phyloP scores from a whole-genome alignment of 2,329 filamentous ascomycete genomes.

The Septoria linicola region DNA sequence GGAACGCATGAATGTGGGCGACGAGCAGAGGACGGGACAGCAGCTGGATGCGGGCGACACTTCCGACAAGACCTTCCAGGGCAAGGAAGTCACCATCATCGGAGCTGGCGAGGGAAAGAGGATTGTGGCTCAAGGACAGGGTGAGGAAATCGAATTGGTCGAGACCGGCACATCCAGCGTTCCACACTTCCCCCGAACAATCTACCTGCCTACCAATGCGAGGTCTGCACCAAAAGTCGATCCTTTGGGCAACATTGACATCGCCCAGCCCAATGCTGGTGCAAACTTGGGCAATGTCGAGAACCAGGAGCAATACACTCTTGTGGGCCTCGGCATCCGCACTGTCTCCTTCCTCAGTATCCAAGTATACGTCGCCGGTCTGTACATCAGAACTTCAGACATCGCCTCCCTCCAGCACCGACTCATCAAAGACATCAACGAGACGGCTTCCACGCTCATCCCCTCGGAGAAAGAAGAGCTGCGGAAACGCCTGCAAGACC shows the following conservation, averaged over 20 bases:
- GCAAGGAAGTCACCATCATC: conserved; percentile 59
- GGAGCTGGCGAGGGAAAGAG: conserved; percentile 59
- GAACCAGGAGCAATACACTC: conserved; percentile 70
- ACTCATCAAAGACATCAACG: conserved; percentile 73
- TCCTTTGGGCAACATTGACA: conserved; percentile 21
- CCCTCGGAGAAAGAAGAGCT: conserved; percentile 76
- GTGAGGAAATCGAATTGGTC: conserved; percentile 68
- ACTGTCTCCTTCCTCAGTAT: conserved; percentile 87
- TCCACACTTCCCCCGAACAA: conserved; percentile 71
- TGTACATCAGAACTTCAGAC: conserved; percentile 84
- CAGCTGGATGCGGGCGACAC: conserved; percentile 39
- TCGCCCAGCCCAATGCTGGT: conserved; percentile 33
- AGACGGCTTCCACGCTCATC: conserved; percentile 77
- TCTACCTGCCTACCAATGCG: conserved; percentile 58
- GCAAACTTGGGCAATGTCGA: conserved; percentile 36
- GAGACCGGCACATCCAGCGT: conserved; percentile 79
- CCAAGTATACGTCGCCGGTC: conserved; percentile 90
- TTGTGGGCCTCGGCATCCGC: conserved; percentile 83
- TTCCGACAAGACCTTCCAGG: conserved; percentile 47
- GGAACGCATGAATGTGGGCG: conserved; percentile 34
- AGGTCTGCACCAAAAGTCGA: conserved; percentile 27
- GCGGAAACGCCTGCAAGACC: conserved; percentile 67
- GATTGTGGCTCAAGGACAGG: conserved; percentile 46
- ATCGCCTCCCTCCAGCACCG: conserved; percentile 76
- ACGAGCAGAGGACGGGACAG: conserved; percentile 25